phyloP scores from a whole-genome alignment of 345 rosid genomes.

The Melaleuca quinquenervia region DNA sequence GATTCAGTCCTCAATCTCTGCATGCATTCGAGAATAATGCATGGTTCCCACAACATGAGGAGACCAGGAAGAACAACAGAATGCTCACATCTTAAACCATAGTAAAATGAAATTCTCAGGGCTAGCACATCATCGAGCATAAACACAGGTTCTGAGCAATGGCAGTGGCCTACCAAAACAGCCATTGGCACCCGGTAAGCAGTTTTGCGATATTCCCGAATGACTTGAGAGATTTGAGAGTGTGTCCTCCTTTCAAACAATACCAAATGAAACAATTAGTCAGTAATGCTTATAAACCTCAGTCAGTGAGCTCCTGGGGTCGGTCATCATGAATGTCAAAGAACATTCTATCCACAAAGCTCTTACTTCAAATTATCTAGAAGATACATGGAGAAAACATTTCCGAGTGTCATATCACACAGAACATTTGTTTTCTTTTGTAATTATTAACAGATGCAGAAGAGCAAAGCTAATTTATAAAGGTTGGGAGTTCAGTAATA shows the following conservation, averaged over 20 bases:
- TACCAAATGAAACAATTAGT: background rate
- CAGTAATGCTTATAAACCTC: background rate
- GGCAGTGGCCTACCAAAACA: slow-evolving; percentile 52
- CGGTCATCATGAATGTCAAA: background rate
- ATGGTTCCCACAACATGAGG: background rate
- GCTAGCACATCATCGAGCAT: background rate
- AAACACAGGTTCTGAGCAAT: background rate
- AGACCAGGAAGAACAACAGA: background rate
- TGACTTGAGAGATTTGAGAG: slow-evolving; percentile 85
- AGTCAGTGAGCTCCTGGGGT: background rate
- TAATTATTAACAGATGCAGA: no score
- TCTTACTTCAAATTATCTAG: background rate
- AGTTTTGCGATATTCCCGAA: slow-evolving; percentile 80
- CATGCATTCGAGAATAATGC: background rate
- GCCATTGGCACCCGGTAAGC: slow-evolving; percentile 91
- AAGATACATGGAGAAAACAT: background rate
- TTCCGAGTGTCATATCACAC: background rate
- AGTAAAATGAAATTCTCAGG: background rate
- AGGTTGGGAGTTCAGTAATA: background rate
- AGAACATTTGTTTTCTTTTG: background rate
- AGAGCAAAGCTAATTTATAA: background rate
- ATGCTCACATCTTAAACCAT: background rate
- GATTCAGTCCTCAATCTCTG: background rate
- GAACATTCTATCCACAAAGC: background rate
- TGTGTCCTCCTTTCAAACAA: slow-evolving; percentile 70